Conservation (phyloP, 2,329 filamentous ascomycete genomes). For the Cadophora sp. region DNA sequence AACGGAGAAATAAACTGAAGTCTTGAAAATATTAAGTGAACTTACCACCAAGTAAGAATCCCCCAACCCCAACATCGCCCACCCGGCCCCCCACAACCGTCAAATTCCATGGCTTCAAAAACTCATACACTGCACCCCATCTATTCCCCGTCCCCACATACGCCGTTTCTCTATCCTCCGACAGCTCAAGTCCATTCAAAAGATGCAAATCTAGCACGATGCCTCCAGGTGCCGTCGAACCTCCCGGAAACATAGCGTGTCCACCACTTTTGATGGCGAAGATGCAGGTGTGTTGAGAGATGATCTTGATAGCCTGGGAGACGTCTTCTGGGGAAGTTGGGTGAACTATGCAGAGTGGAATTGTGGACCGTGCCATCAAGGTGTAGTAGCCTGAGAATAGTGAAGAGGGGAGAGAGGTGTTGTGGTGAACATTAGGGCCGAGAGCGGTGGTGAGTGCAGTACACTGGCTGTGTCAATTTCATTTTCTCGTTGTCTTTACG, state of each 20-base stretch:
- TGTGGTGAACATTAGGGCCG: neutral
- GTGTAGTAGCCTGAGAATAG: slow-evolving; percentile 10
- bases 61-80: slow-evolving; percentile 29
- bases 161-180: slow-evolving; percentile 39
- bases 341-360: slow-evolving; percentile 14
- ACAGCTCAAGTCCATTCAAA: slow-evolving; percentile 33
- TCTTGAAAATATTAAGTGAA: no score
- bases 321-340: slow-evolving; percentile 13
- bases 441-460: neutral
- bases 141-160: slow-evolving; percentile 23
- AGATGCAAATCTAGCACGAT: slow-evolving; percentile 44
- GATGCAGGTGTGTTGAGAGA: slow-evolving; percentile 2
- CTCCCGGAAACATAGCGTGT: slow-evolving; percentile 61
- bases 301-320: slow-evolving; percentile 11
- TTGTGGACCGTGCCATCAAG: neutral
- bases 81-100: slow-evolving; percentile 29
- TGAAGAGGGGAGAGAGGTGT: neutral
- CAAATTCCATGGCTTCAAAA: slow-evolving; percentile 23
- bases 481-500: neutral
- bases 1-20: no score
- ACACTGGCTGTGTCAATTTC: neutral
- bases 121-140: slow-evolving; percentile 27
- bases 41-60: slow-evolving; percentile 28
- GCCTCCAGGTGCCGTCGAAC: slow-evolving; percentile 55
- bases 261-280: slow-evolving; percentile 61